Percentiles rank a stretch among this genome's conserved stretches.
Conservation (phyloP, 805 yeast genomes). For the Middelhovenomyces tepae region DNA sequence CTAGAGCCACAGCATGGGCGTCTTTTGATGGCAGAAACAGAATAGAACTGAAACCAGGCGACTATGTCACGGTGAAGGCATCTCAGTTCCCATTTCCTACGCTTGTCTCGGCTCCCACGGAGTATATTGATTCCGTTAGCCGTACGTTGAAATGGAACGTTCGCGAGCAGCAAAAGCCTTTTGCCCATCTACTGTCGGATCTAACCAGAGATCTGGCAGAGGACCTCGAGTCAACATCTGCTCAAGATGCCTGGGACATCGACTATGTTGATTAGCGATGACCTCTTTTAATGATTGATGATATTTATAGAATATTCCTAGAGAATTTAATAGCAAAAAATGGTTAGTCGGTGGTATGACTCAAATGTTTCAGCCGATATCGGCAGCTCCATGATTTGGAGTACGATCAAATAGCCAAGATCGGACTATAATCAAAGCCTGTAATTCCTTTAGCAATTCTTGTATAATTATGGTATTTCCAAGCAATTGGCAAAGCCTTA, state of each 20-base stretch:
- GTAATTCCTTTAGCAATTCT: constrained; percentile 22
- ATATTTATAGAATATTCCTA: neutral
- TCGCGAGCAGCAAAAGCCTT: constrained; percentile 78
- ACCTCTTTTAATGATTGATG: neutral
- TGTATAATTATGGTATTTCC: constrained; percentile 19
- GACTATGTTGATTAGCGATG: constrained; percentile 11
- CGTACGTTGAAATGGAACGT: constrained; percentile 88
- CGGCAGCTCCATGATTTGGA: neutral
- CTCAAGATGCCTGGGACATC: constrained; percentile 16
- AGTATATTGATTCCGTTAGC: constrained; percentile 78
- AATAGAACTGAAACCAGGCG: constrained; percentile 70
- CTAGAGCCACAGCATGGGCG: constrained; percentile 91
- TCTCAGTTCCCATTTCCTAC: constrained; percentile 91
- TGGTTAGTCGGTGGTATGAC: neutral
- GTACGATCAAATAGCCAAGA: constrained; percentile 14
- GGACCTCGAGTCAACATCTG: neutral
- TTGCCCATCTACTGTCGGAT: constrained; percentile 38
- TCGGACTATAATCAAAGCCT: constrained; percentile 22
- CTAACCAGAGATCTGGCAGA: constrained; percentile 6
- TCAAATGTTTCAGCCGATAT: neutral
- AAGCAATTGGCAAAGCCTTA: constrained; percentile 17
- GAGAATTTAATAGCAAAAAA: neutral
- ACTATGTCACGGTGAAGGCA: constrained; percentile 74
- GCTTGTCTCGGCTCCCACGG: constrained; percentile 50
- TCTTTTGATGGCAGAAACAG: constrained; percentile 89